Conservation (phyloP, 129 eudicot genomes). For the Ambrosia artemisiifolia region DNA sequence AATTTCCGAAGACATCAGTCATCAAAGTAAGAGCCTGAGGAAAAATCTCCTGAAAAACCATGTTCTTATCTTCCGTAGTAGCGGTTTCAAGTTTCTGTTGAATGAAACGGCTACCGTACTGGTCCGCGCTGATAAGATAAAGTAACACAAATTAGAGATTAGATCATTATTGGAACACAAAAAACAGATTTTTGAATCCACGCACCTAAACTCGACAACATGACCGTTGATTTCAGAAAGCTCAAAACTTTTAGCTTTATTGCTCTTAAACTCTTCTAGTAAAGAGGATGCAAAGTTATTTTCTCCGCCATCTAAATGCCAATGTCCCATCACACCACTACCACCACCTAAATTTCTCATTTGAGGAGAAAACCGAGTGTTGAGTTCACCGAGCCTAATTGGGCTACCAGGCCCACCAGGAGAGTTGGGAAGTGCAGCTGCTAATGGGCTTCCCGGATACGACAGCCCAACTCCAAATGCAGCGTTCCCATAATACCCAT, state of each 20-base stretch:
- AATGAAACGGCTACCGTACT: conserved; percentile 91
- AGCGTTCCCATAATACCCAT: conserved; percentile 84
- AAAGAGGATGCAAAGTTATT: conserved; percentile 60
- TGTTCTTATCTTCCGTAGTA: conserved; percentile 71
- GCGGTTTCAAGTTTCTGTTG: conserved; percentile 96
- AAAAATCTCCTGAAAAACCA: conserved; percentile 80
- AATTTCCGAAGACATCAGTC: conserved; percentile 97
- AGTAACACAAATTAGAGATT: not conserved
- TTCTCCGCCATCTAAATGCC: conserved; percentile 74
- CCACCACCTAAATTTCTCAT: conserved; percentile 73
- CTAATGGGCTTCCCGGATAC: conserved; percentile 89
- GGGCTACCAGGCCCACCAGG: conserved; percentile 92
- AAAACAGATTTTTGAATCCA: not conserved
- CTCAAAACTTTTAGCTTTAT: conserved; percentile 81
- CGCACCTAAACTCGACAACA: conserved; percentile 91
- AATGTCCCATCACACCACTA: conserved; percentile 62
- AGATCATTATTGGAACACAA: not conserved
- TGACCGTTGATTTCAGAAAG: conserved; percentile 84
- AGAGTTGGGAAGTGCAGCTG: conserved; percentile 72
- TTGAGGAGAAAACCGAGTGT: conserved; percentile 57
- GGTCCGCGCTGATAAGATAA: conserved; percentile 67
- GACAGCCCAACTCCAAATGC: conserved; percentile 79
- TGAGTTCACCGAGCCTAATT: conserved; percentile 69
- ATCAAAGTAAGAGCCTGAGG: conserved; percentile 84
- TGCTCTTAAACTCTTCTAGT: conserved; percentile 92